phyloP scores from a whole-genome alignment of 345 rosid genomes.

The Turnera subulata region DNA sequence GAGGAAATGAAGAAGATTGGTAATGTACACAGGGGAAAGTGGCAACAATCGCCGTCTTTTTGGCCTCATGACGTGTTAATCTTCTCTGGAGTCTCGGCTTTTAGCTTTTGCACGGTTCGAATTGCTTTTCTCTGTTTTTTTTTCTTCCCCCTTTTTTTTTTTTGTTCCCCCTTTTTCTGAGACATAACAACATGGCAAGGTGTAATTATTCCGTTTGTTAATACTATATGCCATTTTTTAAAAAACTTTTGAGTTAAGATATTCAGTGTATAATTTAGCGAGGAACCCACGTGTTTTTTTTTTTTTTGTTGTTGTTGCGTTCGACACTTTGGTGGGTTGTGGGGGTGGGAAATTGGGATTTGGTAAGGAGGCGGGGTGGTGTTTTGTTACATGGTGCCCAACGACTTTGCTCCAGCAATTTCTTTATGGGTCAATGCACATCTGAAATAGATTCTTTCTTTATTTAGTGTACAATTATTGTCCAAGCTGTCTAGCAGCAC shows the following conservation, averaged over 20 bases:
- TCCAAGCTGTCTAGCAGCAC: too few species aligned
- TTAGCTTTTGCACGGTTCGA: slow-evolving; percentile 4
- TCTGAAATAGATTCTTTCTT: too few species aligned
- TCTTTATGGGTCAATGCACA: too few species aligned
- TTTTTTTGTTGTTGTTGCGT: too few species aligned
- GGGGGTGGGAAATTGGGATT: not conserved
- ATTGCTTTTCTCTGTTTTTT: not conserved
- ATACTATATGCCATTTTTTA: slow-evolving; percentile 14
- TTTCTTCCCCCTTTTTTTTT: not conserved
- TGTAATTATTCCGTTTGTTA: slow-evolving; percentile 24
- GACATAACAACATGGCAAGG: slow-evolving; percentile 16
- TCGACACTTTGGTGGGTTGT: not conserved
- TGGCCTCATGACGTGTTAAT: not conserved
- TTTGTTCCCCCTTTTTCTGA: not conserved
- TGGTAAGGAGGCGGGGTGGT: not conserved
- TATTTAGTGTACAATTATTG: too few species aligned
- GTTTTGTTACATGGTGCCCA: too few species aligned
- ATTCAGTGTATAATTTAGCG: too few species aligned
- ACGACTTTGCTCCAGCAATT: too few species aligned
- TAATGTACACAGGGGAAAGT: not conserved
- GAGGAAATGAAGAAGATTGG: too few species aligned
- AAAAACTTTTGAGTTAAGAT: too few species aligned
- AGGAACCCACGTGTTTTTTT: too few species aligned
- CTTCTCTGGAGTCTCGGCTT: not conserved
- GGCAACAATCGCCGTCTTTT: not conserved